Evolutionary conservation across 164 flowering plant genomes (phyloP).

Genomic region (Aristolochia californica): DNA sequence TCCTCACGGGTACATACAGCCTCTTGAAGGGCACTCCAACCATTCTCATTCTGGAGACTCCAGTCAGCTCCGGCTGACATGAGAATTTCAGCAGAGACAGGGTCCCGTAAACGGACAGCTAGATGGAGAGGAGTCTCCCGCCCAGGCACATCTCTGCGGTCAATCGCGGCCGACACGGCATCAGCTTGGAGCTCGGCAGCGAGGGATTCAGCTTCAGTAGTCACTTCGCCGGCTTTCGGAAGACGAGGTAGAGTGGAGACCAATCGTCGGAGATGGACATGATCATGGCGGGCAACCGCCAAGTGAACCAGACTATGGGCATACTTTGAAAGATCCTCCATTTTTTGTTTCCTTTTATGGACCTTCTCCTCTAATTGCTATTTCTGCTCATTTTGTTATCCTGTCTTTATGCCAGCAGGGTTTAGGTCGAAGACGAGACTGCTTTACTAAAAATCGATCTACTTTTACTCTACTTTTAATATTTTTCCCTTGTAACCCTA

Average conservation of each 20-base stretch:
- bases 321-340: constrained; percentile 82
- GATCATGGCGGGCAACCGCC: constrained; percentile 64
- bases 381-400: no score
- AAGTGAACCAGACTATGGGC: constrained; percentile 75
- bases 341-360: constrained; percentile 6
- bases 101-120: constrained; percentile 73
- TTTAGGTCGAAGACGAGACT: no score
- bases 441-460: no score
- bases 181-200: constrained; percentile 78
- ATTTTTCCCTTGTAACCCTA: no score
- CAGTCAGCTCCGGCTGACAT: constrained; percentile 98
- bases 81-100: constrained; percentile 71
- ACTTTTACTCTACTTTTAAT: no score
- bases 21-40: constrained; percentile 98
- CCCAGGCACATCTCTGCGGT: constrained; percentile 91
- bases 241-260: constrained; percentile 60
- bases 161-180: constrained; percentile 63
- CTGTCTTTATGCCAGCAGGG: no score
- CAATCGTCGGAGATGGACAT: constrained; percentile 46
- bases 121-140: constrained; percentile 97
- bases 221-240: constrained; percentile 76
- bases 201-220: constrained; percentile 60
- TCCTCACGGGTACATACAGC: constrained; percentile 94
- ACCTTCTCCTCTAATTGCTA: neutral
- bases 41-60: constrained; percentile 95